These are phyloP conservation scores for Protomyces inundatus DNA, from an alignment of 1,139 yeast species.

Conservation along the genomic window DNA sequence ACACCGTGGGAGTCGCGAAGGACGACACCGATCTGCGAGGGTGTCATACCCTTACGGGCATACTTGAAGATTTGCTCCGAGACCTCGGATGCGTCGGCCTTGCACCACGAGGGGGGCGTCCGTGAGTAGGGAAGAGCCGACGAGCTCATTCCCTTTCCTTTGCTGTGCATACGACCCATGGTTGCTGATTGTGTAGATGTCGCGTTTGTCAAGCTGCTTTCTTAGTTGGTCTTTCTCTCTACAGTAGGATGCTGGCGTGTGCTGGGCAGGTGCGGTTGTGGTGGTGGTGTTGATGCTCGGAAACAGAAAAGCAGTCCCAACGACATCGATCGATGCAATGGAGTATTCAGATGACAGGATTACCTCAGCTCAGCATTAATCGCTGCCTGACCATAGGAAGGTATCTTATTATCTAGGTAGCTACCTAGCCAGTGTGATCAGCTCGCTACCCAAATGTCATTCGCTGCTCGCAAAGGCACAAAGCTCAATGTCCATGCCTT, in stretches of 20 bases:
- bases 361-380: no score
- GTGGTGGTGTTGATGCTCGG: no score
- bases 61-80: slow-evolving; percentile 98
- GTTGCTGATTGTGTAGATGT: slow-evolving; percentile 38
- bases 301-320: neutral
- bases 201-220: neutral
- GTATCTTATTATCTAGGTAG: no score
- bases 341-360: no score
- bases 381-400: no score
- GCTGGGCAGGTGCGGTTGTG: no score
- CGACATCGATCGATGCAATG: neutral
- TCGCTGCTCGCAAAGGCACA: slow-evolving; percentile 8
- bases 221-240: no score
- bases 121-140: slow-evolving; percentile 99
- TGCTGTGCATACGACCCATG: slow-evolving; percentile 55
- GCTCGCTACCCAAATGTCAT: neutral
- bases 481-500: slow-evolving; percentile 24
- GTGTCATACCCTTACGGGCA: slow-evolving; percentile 99
- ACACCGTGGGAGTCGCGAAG: slow-evolving; percentile 99
- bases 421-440: no score
- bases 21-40: slow-evolving; percentile 98
- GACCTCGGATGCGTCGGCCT: slow-evolving; percentile 89
- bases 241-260: no score
- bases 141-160: slow-evolving; percentile 98
- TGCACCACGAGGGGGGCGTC: slow-evolving; percentile 99